These are phyloP conservation scores for Chlamydomonas urium DNA, from an alignment of 139 green algal genomes.

Conservation along the genomic window DNA sequence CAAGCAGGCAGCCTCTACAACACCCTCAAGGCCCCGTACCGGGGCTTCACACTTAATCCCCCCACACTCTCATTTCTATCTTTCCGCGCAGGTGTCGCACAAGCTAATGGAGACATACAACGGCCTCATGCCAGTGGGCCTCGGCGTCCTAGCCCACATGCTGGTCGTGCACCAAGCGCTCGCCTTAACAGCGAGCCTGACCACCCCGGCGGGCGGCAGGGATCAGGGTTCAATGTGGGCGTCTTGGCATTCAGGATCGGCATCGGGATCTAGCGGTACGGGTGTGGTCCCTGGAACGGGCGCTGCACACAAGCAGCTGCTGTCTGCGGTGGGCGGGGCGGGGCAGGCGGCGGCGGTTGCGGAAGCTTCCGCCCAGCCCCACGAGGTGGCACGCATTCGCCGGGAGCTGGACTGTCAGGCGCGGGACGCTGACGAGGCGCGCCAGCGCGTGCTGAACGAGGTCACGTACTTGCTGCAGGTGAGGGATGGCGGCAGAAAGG, in stretches of 20 bases:
- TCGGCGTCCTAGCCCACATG: background rate
- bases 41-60: no score
- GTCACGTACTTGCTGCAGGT: background rate
- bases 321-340: background rate
- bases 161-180: background rate
- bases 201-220: no score
- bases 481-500: background rate
- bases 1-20: no score
- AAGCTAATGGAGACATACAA: background rate
- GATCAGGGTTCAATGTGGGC: no score
- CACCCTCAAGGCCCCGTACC: no score
- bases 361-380: background rate
- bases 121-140: background rate
- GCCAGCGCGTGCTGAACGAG: background rate
- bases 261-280: no score
- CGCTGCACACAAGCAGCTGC: background rate
- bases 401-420: background rate
- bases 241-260: no score
- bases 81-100: no score
- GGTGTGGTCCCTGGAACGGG: no score
- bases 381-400: background rate
- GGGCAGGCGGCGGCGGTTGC: background rate
- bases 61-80: no score
- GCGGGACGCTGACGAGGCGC: background rate
- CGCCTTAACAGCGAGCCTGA: background rate